These are phyloP conservation scores for Penicillium malachiteum DNA, from an alignment of 495 filamentous ascomycete genomes.

Conservation along the genomic window DNA sequence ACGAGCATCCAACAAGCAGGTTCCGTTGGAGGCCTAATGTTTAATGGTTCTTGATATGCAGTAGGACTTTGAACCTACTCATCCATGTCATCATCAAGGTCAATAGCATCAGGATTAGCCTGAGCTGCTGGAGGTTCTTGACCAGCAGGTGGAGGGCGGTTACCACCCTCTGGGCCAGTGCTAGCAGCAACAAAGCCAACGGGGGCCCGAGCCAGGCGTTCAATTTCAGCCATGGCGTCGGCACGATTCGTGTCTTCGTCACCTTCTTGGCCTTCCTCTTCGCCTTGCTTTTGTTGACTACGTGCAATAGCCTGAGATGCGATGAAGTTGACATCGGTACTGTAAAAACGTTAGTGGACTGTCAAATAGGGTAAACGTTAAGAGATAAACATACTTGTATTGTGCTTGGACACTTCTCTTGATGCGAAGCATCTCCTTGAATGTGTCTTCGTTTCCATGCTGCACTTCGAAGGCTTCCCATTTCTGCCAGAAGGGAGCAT, in stretches of 20 bases:
- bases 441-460: conserved; percentile 98
- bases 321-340: conserved; percentile 97
- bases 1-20: background rate
- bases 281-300: conserved; percentile 61
- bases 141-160: conserved; percentile 44
- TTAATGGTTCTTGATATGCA: background rate
- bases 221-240: conserved; percentile 90
- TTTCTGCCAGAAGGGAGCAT: conserved; percentile 87
- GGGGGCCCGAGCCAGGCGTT: conserved; percentile 85
- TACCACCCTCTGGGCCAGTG: conserved; percentile 74
- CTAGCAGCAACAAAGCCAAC: conserved; percentile 88
- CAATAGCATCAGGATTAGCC: conserved; percentile 85
- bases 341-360: conserved; percentile 28
- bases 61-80: conserved; percentile 29
- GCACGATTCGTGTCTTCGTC: conserved; percentile 55
- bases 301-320: conserved; percentile 91
- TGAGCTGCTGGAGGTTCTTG: conserved; percentile 47
- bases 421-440: conserved; percentile 98
- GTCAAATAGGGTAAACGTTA: background rate
- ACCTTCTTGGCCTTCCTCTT: conserved; percentile 31
- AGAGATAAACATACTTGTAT: conserved; percentile 67
- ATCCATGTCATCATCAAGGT: conserved; percentile 68
- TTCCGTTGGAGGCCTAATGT: background rate
- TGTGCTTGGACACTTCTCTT: conserved; percentile 96
- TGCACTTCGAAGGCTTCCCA: conserved; percentile 97